phyloP scores from a whole-genome alignment of 1,139 yeast genomes.

The Candida gigantensis region DNA sequence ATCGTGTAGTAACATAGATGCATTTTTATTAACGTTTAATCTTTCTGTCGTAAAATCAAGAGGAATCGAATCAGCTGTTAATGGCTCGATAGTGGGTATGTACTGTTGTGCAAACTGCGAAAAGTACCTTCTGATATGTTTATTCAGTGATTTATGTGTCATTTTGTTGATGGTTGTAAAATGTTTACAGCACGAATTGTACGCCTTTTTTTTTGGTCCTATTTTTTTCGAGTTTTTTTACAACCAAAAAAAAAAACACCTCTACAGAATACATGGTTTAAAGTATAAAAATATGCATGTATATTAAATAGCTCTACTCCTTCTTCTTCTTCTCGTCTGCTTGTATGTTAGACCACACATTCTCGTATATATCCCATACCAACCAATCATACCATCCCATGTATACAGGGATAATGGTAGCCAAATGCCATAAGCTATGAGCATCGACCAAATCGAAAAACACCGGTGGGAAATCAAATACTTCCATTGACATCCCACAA shows the following conservation, averaged over 20 bases:
- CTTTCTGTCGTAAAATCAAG: constrained; percentile 5
- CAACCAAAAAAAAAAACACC: not conserved
- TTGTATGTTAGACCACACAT: constrained; percentile 23
- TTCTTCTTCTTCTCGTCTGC: constrained; percentile 15
- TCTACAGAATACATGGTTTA: not conserved
- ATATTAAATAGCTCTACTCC: constrained; percentile 7
- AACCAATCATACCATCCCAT: constrained; percentile 53
- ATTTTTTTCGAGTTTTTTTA: not conserved
- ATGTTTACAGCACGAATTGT: no score
- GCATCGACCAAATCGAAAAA: constrained; percentile 75
- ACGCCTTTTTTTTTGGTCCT: not conserved
- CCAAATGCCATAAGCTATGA: constrained; percentile 90
- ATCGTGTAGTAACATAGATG: constrained; percentile 4
- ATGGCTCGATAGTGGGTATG: no score
- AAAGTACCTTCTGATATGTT: not conserved
- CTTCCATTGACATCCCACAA: constrained; percentile 80
- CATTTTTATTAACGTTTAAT: constrained; percentile 4
- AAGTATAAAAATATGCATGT: no score
- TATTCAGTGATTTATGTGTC: not conserved
- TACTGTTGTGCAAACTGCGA: not conserved
- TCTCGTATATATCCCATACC: constrained; percentile 45
- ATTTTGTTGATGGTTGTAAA: not conserved
- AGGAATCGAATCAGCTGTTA: not conserved
- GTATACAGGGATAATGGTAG: constrained; percentile 64
- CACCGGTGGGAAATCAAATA: constrained; percentile 83